These are phyloP conservation scores for Elsinoe arachidis DNA, from an alignment of 2,329 filamentous ascomycete species.

Conservation along the genomic window DNA sequence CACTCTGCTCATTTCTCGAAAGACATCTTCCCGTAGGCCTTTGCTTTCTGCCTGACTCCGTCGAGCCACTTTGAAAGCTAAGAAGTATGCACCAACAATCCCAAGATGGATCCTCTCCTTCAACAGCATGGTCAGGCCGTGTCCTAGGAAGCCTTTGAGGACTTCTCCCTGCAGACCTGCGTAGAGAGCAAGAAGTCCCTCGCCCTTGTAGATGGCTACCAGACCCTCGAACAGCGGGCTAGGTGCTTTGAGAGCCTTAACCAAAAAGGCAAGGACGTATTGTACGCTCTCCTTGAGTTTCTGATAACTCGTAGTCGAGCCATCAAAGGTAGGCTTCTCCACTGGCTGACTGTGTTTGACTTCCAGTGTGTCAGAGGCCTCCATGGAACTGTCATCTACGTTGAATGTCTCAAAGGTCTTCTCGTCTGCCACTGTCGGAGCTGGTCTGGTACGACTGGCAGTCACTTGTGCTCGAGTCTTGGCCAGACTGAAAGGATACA, in stretches of 20 bases:
- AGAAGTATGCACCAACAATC: conserved; percentile 64
- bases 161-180: conserved; percentile 68
- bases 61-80: conserved; percentile 44
- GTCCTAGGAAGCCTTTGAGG: conserved; percentile 73
- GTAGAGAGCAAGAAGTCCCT: conserved; percentile 64
- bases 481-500: conserved; percentile 80
- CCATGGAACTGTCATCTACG: neutral
- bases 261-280: neutral
- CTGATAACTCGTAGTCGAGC: neutral
- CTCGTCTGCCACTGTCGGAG: neutral
- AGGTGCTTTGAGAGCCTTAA: neutral
- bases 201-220: conserved; percentile 31
- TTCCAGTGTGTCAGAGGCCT: conserved; percentile 22
- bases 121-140: conserved; percentile 78
- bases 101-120: conserved; percentile 69
- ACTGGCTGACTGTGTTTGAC: conserved; percentile 16
- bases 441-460: conserved; percentile 23
- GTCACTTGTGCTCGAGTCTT: conserved; percentile 68
- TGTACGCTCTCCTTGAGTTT: neutral
- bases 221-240: conserved; percentile 22
- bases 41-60: conserved; percentile 35
- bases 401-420: conserved; percentile 7
- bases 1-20: conserved; percentile 14
- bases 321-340: neutral
- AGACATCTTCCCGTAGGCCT: conserved; percentile 18